Evolutionary conservation across 176 grass and related monocot species (phyloP).

Genomic region (Hordeum marinum): DNA sequence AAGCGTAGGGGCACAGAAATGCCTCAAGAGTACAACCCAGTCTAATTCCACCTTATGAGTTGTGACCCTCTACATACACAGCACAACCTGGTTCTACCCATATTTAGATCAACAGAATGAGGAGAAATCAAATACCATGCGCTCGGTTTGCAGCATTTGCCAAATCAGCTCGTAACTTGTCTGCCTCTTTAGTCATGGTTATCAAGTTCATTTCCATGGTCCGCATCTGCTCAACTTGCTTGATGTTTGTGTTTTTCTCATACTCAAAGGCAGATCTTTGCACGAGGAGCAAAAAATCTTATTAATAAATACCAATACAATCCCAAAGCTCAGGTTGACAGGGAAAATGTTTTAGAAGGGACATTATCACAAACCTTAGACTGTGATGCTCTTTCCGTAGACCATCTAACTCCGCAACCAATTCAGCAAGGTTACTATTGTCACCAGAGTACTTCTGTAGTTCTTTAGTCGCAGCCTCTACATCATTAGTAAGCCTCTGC

Average conservation of each 20-base stretch:
- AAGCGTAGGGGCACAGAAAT: neutral
- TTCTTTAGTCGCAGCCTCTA: conserved; percentile 59
- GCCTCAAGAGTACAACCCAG: neutral
- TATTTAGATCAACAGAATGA: neutral
- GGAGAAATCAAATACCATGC: conserved; percentile 35
- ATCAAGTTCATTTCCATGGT: conserved; percentile 85
- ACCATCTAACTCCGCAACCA: conserved; percentile 63
- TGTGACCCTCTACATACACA: neutral
- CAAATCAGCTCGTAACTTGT: conserved; percentile 68
- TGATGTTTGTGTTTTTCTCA: conserved; percentile 81
- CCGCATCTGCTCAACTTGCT: conserved; percentile 77
- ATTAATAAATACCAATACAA: conserved; percentile 10
- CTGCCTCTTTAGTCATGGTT: conserved; percentile 73
- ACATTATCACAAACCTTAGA: conserved; percentile 57
- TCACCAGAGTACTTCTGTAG: conserved; percentile 47
- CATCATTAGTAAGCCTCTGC: conserved; percentile 55
- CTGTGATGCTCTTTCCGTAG: conserved; percentile 74
- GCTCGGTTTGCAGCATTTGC: conserved; percentile 53
- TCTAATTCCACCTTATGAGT: neutral
- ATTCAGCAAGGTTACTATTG: conserved; percentile 56
- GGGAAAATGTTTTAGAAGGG: conserved; percentile 12
- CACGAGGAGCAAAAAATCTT: conserved; percentile 1
- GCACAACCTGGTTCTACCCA: neutral
- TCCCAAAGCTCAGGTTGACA: conserved; percentile 18
- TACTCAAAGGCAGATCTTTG: conserved; percentile 71